Percentiles rank a stretch among this genome's conserved stretches.
Evolutionary conservation across 2,329 filamentous ascomycete genomes (phyloP).

Genomic region (Aspergillus sp.): DNA sequence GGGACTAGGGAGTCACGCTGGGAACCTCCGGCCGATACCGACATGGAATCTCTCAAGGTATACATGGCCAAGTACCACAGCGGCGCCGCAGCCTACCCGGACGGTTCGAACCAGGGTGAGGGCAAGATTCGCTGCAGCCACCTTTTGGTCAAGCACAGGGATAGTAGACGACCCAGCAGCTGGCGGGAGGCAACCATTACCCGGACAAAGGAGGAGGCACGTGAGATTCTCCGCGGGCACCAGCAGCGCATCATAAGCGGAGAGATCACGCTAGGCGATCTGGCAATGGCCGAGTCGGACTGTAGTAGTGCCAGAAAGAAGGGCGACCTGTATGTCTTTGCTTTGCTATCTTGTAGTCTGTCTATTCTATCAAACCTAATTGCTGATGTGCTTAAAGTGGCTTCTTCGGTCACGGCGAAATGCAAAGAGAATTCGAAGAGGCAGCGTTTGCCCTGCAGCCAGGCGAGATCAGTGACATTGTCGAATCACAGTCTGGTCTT

Average conservation of each 20-base stretch:
- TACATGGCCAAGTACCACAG: conserved; percentile 93
- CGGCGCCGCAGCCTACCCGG: conserved; percentile 43
- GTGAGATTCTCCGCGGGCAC: conserved; percentile 74
- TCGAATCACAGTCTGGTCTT: conserved; percentile 91
- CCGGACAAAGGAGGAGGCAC: conserved; percentile 83
- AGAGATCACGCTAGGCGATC: conserved; percentile 72
- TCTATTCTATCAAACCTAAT: not conserved
- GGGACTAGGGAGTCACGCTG: conserved; percentile 86
- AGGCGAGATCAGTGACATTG: conserved; percentile 82
- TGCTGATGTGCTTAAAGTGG: conserved; percentile 57
- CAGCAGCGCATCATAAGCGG: conserved; percentile 76
- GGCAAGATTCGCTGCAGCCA: conserved; percentile 95
- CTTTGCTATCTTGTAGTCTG: not conserved
- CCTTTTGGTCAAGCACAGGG: conserved; percentile 89
- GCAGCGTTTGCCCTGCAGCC: conserved; percentile 88
- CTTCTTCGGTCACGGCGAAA: conserved; percentile 91
- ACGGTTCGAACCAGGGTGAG: conserved; percentile 52
- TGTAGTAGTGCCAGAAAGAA: conserved; percentile 94
- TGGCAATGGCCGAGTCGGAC: conserved; percentile 88
- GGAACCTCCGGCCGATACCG: conserved; percentile 87
- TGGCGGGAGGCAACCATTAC: conserved; percentile 93
- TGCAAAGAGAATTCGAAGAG: conserved; percentile 99
- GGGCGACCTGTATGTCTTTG: conserved; percentile 74
- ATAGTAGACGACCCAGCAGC: conserved; percentile 85
- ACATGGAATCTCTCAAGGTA: conserved; percentile 87